Evolutionary conservation across 371 early-diverging fungal species (phyloP).

Genomic region (Paramicrosporidium saccamoebae): DNA sequence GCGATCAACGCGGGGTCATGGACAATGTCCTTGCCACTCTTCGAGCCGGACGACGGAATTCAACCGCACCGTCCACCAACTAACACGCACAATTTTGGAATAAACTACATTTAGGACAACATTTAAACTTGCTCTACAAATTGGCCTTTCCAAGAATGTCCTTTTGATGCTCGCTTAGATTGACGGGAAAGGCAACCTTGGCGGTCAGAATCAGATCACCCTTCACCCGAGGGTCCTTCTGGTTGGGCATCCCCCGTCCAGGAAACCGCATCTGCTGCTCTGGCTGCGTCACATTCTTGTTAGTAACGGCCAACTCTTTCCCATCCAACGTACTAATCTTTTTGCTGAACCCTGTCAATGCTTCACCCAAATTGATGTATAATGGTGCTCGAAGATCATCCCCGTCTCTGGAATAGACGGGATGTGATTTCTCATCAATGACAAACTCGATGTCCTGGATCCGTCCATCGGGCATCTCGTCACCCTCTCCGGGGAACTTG

Average conservation of each 20-base stretch:
- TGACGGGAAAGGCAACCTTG: conserved; percentile 38
- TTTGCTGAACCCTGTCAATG: conserved; percentile 39
- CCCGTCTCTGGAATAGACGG: conserved; percentile 50
- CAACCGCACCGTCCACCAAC: too few species aligned
- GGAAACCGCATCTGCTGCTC: conserved; percentile 29
- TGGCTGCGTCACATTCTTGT: conserved; percentile 20
- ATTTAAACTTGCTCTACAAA: too few species aligned
- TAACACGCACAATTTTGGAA: too few species aligned
- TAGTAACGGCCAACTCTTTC: conserved; percentile 21
- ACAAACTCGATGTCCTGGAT: conserved; percentile 71
- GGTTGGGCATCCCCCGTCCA: conserved; percentile 76
- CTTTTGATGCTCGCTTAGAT: conserved; percentile 31
- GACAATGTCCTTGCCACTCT: too few species aligned
- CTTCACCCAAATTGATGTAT: conserved; percentile 32
- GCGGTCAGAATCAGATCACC: conserved; percentile 51
- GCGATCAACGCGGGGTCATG: too few species aligned
- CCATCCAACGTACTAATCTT: conserved; percentile 40
- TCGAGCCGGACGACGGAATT: too few species aligned
- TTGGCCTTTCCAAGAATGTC: too few species aligned
- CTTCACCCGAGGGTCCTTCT: conserved; percentile 35
- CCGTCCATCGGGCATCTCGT: conserved; percentile 39
- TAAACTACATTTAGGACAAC: too few species aligned
- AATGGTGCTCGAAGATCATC: conserved; percentile 35
- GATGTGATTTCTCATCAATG: conserved; percentile 75
- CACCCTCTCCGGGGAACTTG: conserved; percentile 68